Base-by-base conservation (phyloP, 1,284 basidiomycete genomes). In the Ustilago curta region DNA sequence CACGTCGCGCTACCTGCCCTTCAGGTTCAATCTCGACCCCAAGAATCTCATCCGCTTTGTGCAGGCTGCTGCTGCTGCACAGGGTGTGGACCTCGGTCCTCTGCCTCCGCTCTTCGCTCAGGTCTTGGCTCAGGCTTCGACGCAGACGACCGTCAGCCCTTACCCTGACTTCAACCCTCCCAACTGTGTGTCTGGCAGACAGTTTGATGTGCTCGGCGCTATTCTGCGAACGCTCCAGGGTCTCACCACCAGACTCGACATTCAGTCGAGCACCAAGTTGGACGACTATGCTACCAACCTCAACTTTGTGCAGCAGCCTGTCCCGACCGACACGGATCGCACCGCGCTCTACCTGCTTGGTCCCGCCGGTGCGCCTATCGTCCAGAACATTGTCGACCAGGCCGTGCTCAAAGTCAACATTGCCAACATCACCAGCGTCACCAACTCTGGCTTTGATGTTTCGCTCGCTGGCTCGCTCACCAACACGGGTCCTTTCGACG, bases 311-410 rank as follows among this genome's bases (percentile, higher is more conserved):
- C 91, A 93, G 80, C 87, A 85, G 57, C 87, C 87, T 48, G 90
- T 93, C 12, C 88, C 90, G 11, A 89, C 89, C 4, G 73, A 90
- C 88, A 90, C 89, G 7, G 91, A 92, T 77, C 78, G 87, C 62
- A 90, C 90, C 0, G 89, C 88, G 0, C 85, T 93, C 29, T 91
- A 89, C 85, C 87, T 92, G 52, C 90, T 92, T 48, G 90, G 91
- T 37, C 90, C 89, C 5, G 82, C 80, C 7, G 77, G 73, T 65
- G 76, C 88, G 2, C 90, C 91, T 18, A 86, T 92, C 53, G 89
- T 91, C 6, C 91, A 92, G 82, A 86, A 88, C 78, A 87, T 93
- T 21, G 91, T 93, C 45, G 87, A 90, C 65, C 87, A 87, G 42
- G 87, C 91, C 2, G 72, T 86, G 8, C 84, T 93, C 47, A 84